Percentiles rank a stretch among this genome's conserved stretches.
Evolutionary conservation across 805 yeast genomes (phyloP).

Genomic region (Grigorovia jiainica): DNA sequence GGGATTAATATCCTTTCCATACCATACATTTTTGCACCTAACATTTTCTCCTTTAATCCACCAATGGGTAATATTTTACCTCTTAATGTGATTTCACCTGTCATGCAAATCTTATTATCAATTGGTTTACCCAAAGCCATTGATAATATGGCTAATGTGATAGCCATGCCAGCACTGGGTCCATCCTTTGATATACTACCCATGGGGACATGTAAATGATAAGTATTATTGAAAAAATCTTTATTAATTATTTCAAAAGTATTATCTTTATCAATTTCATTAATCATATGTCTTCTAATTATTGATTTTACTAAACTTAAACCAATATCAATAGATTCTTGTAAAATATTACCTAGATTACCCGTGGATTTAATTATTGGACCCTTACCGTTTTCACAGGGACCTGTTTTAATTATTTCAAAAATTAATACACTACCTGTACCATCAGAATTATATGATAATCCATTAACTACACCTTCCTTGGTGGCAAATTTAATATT

Average conservation of each 20-base stretch:
- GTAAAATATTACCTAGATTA: constrained; percentile 91
- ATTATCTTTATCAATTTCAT: constrained; percentile 39
- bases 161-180: constrained; percentile 59
- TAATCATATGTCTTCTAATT: constrained; percentile 25
- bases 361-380: constrained; percentile 73
- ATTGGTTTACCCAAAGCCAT: constrained; percentile 58
- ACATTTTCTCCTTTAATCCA: constrained; percentile 75
- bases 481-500: constrained; percentile 40
- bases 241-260: neutral
- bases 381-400: constrained; percentile 20
- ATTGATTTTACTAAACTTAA: constrained; percentile 79
- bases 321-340: constrained; percentile 84
- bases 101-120: constrained; percentile 67
- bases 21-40: constrained; percentile 92
- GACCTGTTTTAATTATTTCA: constrained; percentile 62
- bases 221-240: constrained; percentile 64
- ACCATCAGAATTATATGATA: constrained; percentile 81
- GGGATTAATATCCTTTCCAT: constrained; percentile 86
- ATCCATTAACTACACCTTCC: constrained; percentile 76
- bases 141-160: constrained; percentile 73
- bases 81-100: constrained; percentile 78
- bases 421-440: constrained; percentile 73
- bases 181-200: constrained; percentile 71
- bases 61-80: constrained; percentile 82
- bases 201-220: constrained; percentile 81